Conservation (phyloP, 2,329 filamentous ascomycete species). For the Botrytis sinoallii region DNA sequence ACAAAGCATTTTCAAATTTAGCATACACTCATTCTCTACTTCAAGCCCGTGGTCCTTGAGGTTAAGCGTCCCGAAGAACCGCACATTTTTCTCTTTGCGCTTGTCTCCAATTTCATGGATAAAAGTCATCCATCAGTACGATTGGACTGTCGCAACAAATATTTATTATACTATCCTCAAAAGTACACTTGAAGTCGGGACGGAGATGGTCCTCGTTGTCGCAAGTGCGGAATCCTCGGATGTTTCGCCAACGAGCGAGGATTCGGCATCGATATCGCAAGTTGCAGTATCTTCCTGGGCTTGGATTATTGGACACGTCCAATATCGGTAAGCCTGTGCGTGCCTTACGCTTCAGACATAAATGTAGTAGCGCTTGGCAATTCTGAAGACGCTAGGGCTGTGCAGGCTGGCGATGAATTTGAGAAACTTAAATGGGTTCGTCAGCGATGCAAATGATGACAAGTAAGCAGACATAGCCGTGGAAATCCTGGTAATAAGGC, state of each 20-base stretch:
- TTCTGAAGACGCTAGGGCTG: background rate
- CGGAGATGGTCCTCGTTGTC: background rate
- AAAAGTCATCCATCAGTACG: background rate
- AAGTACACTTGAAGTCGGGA: background rate
- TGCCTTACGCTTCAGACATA: constrained; percentile 33
- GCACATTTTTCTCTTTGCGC: background rate
- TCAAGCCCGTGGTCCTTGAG: background rate
- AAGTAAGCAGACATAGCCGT: background rate
- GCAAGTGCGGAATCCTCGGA: background rate
- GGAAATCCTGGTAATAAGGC: background rate
- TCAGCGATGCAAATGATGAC: background rate
- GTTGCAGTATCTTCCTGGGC: constrained; percentile 18
- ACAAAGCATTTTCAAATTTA: constrained; percentile 46
- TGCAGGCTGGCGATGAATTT: background rate
- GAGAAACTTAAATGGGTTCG: background rate
- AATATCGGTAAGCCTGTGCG: constrained; percentile 36
- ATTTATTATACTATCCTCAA: background rate
- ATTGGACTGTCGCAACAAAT: background rate
- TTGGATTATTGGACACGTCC: constrained; percentile 32
- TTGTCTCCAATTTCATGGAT: constrained; percentile 13
- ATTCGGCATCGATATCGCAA: constrained; percentile 20
- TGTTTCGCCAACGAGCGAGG: background rate
- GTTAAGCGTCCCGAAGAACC: background rate
- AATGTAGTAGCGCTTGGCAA: background rate
- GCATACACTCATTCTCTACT: constrained; percentile 33